These are phyloP conservation scores for Xerophyta viscosa DNA, from an alignment of 106 monocot genomes.

Conservation along the genomic window DNA sequence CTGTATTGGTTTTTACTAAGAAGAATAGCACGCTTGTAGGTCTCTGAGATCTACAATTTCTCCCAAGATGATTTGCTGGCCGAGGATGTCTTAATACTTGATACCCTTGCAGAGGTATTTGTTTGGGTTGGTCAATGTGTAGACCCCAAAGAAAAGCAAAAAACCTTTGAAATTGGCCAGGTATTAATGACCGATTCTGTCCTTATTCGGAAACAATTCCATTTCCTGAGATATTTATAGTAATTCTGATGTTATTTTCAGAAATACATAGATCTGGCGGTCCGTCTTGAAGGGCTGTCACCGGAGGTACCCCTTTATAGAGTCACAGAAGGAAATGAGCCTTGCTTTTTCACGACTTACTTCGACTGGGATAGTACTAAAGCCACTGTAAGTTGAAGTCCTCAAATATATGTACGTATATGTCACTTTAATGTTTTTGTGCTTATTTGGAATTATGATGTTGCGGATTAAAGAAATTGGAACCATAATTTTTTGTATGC, in stretches of 20 bases:
- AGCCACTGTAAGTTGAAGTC: constrained; percentile 34
- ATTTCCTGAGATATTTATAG: constrained; percentile 9
- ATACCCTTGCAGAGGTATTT: constrained; percentile 86
- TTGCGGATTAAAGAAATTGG: too few species aligned
- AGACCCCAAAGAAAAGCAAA: constrained; percentile 74
- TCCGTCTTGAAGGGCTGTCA: constrained; percentile 57
- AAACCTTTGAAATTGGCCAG: constrained; percentile 72
- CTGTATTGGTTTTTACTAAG: too few species aligned
- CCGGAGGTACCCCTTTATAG: constrained; percentile 80
- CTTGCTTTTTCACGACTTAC: constrained; percentile 80
- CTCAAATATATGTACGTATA: too few species aligned
- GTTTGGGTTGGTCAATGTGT: constrained; percentile 91
- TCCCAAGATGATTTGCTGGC: constrained; percentile 89
- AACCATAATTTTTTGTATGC: too few species aligned
- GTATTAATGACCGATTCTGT: constrained; percentile 11
- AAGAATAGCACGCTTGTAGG: too few species aligned
- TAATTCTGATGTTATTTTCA: constrained; percentile 19
- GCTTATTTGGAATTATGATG: too few species aligned
- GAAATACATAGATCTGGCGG: constrained; percentile 86
- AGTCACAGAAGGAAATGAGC: constrained; percentile 92
- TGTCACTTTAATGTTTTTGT: too few species aligned
- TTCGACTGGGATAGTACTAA: constrained; percentile 82
- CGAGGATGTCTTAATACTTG: constrained; percentile 84
- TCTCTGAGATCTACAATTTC: constrained; percentile 81
- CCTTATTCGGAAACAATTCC: constrained; percentile 1